Base-by-base conservation (phyloP, 2,329 filamentous ascomycete genomes). In the Fusarium sp. region DNA sequence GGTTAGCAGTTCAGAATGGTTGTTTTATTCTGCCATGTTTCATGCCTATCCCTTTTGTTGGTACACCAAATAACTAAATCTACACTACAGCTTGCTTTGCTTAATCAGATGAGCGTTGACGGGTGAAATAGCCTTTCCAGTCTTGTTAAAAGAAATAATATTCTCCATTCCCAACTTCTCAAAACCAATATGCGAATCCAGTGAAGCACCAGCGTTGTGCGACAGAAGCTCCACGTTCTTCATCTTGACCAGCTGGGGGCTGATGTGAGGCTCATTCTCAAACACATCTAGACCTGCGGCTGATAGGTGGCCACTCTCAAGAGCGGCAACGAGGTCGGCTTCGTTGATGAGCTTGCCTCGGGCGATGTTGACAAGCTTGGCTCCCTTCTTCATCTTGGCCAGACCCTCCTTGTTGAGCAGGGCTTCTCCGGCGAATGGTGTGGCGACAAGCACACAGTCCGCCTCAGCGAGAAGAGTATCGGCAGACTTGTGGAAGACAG, bases 341-440 rank as follows among this genome's bases (percentile, higher is more conserved):
- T 94, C 92, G 67, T 94, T 90, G 67, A 94, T 91, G 31, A 94
- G 88, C n/a, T 91, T 91, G 2, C 92, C 92, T 9, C 92, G 87
- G 1, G 92, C 92, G 2, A 92, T 93, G 80, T 94, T 94, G 72
- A 94, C 87, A 22, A 94, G 86, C 4, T 92, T 87, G 4, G 92
- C 88, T 9, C 91, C 91, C 59, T 87, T 84, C 82, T 94, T 94
- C 92, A 94, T 94, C 80, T 89, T 89, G 42, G 84, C 84, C 73
- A 94, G 91, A 75, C 93, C 89, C 4, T 83, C 77, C 20, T 86
- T 89, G 46, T 87, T 75, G 0, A 78, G 63, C 0, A 78, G 57
- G 0, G 76, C 66, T 20, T 78, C 73, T 1, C 76, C 76, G 0
- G 75, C 76, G 14, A 78, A 78, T 0, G 76, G 76, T 0, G 76